Base-by-base conservation (phyloP, 345 rosid genomes). In the Fremontodendron californicum region DNA sequence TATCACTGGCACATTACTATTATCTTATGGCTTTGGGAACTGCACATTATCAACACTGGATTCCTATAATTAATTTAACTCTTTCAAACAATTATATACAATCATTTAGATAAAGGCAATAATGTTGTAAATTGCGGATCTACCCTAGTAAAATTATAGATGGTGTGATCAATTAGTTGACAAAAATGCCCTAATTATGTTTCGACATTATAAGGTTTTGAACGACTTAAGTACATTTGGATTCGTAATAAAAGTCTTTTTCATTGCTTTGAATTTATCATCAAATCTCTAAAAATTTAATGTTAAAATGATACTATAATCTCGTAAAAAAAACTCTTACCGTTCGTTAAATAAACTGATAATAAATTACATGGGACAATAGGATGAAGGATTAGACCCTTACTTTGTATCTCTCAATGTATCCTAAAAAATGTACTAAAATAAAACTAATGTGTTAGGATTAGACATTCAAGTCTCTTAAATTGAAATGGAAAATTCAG, bases 21-120 rank as follows among this genome's bases (percentile, higher is more conserved):
- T 80, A 82, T 78, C 21, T 73, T 74, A 74, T n/a, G 75, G 81
- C 80, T 82, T 80, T 33, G 84, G 85, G 79, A 85, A 84, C 11
- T 4, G 77, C 78, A 77, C 43, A 49, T 45, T 43, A 51, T 29
- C 49, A 65, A 60, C 54, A 79, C 69, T 77, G 21, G 65, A 64
- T 77, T 52, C 80, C 73, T 55, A 11, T 79, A 80, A 74, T 77
- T 81, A 82, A 75, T 71, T 73, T 61, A 43, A n/a, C 52, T 72
- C 67, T 81, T 82, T n/a, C 80, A 78, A 69, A 81, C 39, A 82
- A 81, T 73, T 74, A 79, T 79, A 76, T 67, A 31, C 57, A 71
- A 74, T 29, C 66, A 61, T 15, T 77, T 64, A 78, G 13, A 37
- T n/a, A 5, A 10, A 12, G 31, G 27, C 64, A 39, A 29, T 48